These are phyloP conservation scores for Jasminum sambac DNA, from an alignment of 257 asterid species.

Conservation along the genomic window DNA sequence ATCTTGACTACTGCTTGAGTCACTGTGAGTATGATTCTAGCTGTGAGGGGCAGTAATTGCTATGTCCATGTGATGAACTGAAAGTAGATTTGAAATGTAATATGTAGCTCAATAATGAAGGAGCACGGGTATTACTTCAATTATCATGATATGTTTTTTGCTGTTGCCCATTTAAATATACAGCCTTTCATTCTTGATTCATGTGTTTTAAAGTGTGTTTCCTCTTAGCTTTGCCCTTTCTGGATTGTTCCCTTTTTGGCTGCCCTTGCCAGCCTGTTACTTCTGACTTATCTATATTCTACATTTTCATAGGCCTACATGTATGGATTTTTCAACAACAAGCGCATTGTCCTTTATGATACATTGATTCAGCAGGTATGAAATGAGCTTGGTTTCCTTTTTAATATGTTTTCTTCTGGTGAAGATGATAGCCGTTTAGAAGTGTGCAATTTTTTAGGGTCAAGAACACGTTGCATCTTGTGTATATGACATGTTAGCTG, in stretches of 20 bases:
- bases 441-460: not conserved
- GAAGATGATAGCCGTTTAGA: constrained; percentile 10
- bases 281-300: constrained; percentile 9
- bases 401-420: constrained; percentile 5
- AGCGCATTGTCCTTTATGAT: constrained; percentile 94
- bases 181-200: constrained; percentile 6
- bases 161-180: not conserved
- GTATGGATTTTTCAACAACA: constrained; percentile 96
- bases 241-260: not conserved
- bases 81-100: not conserved
- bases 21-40: not conserved
- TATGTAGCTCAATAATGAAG: not conserved
- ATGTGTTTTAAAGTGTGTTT: not conserved
- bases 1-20: not conserved
- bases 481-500: not conserved
- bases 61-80: not conserved
- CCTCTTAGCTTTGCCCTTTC: constrained; percentile 16
- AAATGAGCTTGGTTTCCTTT: constrained; percentile 8
- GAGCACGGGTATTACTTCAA: not conserved
- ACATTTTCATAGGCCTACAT: constrained; percentile 79
- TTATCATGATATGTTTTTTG: not conserved
- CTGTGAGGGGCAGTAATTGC: not conserved
- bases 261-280: constrained; percentile 5
- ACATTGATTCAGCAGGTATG: constrained; percentile 96
- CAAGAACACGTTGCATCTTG: not conserved